These are phyloP conservation scores for Chloranthus sessilifolius DNA, from an alignment of 164 flowering plant genomes.

Conservation along the genomic window DNA sequence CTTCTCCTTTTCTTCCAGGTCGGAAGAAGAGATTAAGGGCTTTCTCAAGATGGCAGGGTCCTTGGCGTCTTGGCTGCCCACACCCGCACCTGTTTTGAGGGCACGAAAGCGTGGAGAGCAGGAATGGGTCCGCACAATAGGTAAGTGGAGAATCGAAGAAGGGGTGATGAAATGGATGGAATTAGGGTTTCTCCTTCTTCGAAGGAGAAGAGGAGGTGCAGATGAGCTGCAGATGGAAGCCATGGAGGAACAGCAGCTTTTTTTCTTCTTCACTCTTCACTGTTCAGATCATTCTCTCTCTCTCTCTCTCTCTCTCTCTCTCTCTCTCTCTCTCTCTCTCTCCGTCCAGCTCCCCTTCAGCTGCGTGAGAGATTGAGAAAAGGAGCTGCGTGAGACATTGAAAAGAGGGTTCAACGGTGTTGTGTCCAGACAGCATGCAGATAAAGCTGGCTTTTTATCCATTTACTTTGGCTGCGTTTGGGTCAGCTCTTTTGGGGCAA, in stretches of 20 bases:
- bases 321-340: too few relatives aligned
- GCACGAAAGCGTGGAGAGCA: slow-evolving; percentile 22
- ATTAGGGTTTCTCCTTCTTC: too few relatives aligned
- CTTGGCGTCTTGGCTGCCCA: slow-evolving; percentile 22
- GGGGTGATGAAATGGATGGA: slow-evolving; percentile 9
- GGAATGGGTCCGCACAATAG: neutral
- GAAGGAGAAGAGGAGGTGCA: slow-evolving; percentile 13
- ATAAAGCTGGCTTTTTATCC: too few relatives aligned
- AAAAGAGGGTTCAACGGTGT: too few relatives aligned
- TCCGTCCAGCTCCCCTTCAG: too few relatives aligned
- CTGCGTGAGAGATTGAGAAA: too few relatives aligned
- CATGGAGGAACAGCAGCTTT: slow-evolving; percentile 14
- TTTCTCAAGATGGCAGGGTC: slow-evolving; percentile 46
- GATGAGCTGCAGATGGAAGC: slow-evolving; percentile 19
- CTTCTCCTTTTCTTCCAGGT: slow-evolving; percentile 8
- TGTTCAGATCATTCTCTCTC: slow-evolving; percentile 1
- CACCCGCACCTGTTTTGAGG: slow-evolving; percentile 24
- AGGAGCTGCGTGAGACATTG: too few relatives aligned
- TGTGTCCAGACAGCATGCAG: too few relatives aligned
- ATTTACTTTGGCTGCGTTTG: too few relatives aligned
- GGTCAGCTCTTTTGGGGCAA: too few relatives aligned
- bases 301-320: neutral
- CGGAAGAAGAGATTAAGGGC: slow-evolving; percentile 31
- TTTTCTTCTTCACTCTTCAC: neutral
- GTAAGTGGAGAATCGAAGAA: slow-evolving; percentile 13